Evolutionary conservation across 306 rosid genomes (phyloP).

Genomic region (Quercus wislizeni): DNA sequence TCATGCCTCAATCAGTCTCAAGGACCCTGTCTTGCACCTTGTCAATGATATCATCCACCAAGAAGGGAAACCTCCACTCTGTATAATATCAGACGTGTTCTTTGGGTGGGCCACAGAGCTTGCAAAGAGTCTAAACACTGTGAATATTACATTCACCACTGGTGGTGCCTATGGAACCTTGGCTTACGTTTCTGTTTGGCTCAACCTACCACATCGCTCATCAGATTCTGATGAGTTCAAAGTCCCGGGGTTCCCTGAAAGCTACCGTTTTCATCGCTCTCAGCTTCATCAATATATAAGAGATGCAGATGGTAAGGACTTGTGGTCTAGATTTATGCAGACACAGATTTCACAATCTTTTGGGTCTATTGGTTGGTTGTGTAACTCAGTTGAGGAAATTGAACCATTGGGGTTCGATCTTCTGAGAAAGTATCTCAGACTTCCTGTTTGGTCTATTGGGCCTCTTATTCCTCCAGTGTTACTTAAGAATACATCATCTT

Average conservation of each 20-base stretch:
- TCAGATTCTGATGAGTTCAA: slow-evolving; percentile 43
- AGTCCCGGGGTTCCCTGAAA: slow-evolving; percentile 61
- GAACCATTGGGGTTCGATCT: slow-evolving; percentile 56
- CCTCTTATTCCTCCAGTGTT: slow-evolving; percentile 42
- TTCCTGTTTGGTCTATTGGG: slow-evolving; percentile 52
- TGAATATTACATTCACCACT: slow-evolving; percentile 48
- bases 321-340: slow-evolving; percentile 51
- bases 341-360: slow-evolving; percentile 26
- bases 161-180: slow-evolving; percentile 72
- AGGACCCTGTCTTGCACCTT: slow-evolving; percentile 39
- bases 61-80: slow-evolving; percentile 47
- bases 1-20: slow-evolving; percentile 43
- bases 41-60: slow-evolving; percentile 27
- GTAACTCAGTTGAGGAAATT: slow-evolving; percentile 60
- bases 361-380: slow-evolving; percentile 62
- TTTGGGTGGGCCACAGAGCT: slow-evolving; percentile 53
- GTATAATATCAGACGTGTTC: slow-evolving; percentile 52
- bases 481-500: slow-evolving; percentile 3
- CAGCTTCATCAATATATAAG: slow-evolving; percentile 44
- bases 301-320: slow-evolving; percentile 55
- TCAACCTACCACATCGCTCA: slow-evolving; percentile 55
- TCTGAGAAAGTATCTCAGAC: slow-evolving; percentile 37
- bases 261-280: slow-evolving; percentile 39
- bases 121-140: slow-evolving; percentile 40
- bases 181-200: slow-evolving; percentile 58